phyloP scores from a whole-genome alignment of 805 yeast genomes.

The Myxozyma melibiosi region DNA sequence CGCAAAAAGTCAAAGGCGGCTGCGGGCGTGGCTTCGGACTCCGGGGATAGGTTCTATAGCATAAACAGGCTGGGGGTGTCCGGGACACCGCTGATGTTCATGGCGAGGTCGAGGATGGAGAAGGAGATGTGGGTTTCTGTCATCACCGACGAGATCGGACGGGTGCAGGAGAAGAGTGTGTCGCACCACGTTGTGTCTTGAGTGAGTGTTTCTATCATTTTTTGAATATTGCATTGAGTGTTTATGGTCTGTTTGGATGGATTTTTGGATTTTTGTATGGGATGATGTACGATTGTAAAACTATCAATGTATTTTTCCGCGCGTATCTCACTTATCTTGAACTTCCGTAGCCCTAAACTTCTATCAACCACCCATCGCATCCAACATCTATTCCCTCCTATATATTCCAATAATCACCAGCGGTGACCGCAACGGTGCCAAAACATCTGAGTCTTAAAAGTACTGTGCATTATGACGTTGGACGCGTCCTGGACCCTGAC shows the following conservation, averaged over 20 bases:
- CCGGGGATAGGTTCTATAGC: constrained; percentile 36
- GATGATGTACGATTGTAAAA: too few relatives aligned
- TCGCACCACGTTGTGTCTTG: constrained; percentile 11
- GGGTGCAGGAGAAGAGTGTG: constrained; percentile 27
- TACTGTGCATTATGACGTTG: too few relatives aligned
- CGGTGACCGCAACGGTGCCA: too few relatives aligned
- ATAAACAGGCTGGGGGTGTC: constrained; percentile 62
- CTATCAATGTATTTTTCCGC: too few relatives aligned
- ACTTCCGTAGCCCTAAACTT: too few relatives aligned
- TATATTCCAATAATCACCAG: too few relatives aligned
- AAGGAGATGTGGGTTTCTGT: constrained; percentile 77
- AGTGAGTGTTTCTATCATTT: background rate
- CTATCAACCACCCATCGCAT: too few relatives aligned
- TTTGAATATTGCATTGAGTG: too few relatives aligned
- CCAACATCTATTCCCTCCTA: too few relatives aligned
- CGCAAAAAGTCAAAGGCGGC: background rate
- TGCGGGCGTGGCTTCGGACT: background rate
- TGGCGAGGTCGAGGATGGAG: constrained; percentile 80
- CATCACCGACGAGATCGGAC: constrained; percentile 41
- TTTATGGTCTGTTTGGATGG: background rate
- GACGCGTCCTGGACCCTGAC: too few relatives aligned
- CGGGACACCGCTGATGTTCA: constrained; percentile 70
- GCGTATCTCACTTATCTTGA: too few relatives aligned
- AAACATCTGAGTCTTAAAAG: too few relatives aligned
- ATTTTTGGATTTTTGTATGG: background rate